Percentiles rank a stretch among this genome's conserved stretches.
These are phyloP conservation scores for Streptanthus diversifolius DNA, from an alignment of 345 rosid genomes.

Conservation along the genomic window DNA sequence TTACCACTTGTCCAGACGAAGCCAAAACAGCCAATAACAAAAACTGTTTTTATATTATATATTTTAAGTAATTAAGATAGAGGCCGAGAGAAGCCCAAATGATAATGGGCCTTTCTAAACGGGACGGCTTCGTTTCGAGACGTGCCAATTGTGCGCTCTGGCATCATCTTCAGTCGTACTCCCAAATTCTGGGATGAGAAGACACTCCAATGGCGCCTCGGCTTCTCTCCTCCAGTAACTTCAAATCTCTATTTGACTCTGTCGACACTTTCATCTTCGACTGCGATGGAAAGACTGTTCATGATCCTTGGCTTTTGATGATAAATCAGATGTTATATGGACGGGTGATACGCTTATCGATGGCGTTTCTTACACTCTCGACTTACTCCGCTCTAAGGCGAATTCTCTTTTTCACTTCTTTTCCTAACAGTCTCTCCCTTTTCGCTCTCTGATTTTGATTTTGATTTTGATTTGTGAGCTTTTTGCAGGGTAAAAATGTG, in stretches of 20 bases:
- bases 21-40: not conserved
- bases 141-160: not conserved
- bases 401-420: not conserved
- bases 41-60: not conserved
- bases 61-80: not conserved
- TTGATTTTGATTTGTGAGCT: not conserved
- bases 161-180: not conserved
- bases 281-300: slow-evolving; percentile 49
- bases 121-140: not conserved
- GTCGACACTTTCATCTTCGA: slow-evolving; percentile 72
- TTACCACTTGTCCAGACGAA: not conserved
- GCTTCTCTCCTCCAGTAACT: slow-evolving; percentile 42
- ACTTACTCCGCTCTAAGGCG: slow-evolving; percentile 70
- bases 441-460: not conserved
- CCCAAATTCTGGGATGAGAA: not conserved
- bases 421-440: not conserved
- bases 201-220: slow-evolving; percentile 33
- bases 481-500: slow-evolving; percentile 66
- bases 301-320: not conserved
- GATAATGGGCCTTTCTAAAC: not conserved
- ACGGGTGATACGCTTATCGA: slow-evolving; percentile 77
- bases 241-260: slow-evolving; percentile 47
- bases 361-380: slow-evolving; percentile 61
- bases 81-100: not conserved
- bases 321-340: slow-evolving; percentile 82